phyloP scores from a whole-genome alignment of 2,329 filamentous ascomycete species.

The Daldinia sp. region DNA sequence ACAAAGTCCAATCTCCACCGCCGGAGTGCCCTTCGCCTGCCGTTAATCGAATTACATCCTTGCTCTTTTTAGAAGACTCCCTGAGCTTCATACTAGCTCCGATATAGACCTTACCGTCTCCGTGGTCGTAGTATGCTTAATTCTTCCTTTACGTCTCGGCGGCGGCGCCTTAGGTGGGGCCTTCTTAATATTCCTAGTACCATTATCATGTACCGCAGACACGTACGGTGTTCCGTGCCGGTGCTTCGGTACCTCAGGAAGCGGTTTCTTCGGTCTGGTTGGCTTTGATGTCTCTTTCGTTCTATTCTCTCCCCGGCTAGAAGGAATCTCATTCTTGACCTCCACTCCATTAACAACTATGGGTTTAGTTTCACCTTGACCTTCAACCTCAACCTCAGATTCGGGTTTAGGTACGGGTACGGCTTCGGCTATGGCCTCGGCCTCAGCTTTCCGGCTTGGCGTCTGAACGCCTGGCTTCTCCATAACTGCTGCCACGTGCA shows the following conservation, averaged over 20 bases:
- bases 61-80: neutral
- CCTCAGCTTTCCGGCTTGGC: conserved; percentile 70
- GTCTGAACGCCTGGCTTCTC: conserved; percentile 87
- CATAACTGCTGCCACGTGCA: conserved; percentile 81
- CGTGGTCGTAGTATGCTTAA: conserved; percentile 49
- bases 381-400: conserved; percentile 37
- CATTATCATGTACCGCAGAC: conserved; percentile 35
- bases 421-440: neutral
- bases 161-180: conserved; percentile 54
- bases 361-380: conserved; percentile 12
- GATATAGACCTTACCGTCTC: conserved; percentile 43
- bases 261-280: conserved; percentile 59
- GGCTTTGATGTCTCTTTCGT: conserved; percentile 40
- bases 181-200: conserved; percentile 41
- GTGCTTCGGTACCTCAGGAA: conserved; percentile 69
- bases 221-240: conserved; percentile 63
- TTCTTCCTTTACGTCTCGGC: conserved; percentile 60
- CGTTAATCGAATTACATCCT: conserved; percentile 27
- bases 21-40: conserved; percentile 12
- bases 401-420: conserved; percentile 18
- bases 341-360: conserved; percentile 14
- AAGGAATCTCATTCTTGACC: conserved; percentile 15
- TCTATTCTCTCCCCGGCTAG: conserved; percentile 13
- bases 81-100: conserved; percentile 33
- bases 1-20: conserved; percentile 18